Evolutionary conservation across 164 flowering plant genomes (phyloP), one percentile per base, ranked within the genome.

Genomic region (Amborella trichopoda): DNA sequence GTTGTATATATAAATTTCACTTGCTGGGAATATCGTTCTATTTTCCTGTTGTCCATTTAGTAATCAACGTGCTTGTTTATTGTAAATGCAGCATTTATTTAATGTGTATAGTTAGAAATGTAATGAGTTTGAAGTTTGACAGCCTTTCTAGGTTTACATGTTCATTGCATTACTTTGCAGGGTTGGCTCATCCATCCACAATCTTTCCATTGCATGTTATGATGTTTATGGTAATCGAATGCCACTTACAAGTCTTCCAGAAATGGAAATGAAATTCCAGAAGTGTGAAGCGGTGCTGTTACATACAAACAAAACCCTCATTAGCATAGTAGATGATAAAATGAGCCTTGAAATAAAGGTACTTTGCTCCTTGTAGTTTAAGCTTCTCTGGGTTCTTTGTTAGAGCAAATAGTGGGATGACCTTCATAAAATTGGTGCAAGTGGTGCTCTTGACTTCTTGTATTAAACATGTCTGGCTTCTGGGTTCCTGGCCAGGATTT

Each of bases 181-280:
- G 66, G 73, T 69, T 23, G 89, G 86, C 37, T 60, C 68, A 5
- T 50, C 24, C 48, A 50, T 68, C 40, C 73, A 65, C 26, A 66
- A 49, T 18, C 26, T 81, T 27, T 43, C 52, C 14, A 18, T 84
- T 46, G 72, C 57, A 18, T 71, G 79, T 25, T 72, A 25, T 57
- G 95, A 81, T 56, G 40, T n/a, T 20, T 72, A 66, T 36, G 59
- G 37, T 14, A 79, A 85, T 49, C 68, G 46, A 11, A 64, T 68
- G 38, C 65, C 73, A 26, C 79, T 85, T 46, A 1, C 36, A 6
- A 47, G 60, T 30, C 39, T 33, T 28, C 82, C 84, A 24, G 34
- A 69, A 23, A 40, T 81, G 17, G 36, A 12, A 2, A 44, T 65
- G 26, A 57, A 50, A 55, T 26, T 81, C 24, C 34, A 20, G 5